A percentile compares a stretch with the other conserved stretches of the same genome.
These are phyloP conservation scores for Hymenoscyphus scutula DNA, from an alignment of 2,329 filamentous ascomycete species.

Conservation along the genomic window DNA sequence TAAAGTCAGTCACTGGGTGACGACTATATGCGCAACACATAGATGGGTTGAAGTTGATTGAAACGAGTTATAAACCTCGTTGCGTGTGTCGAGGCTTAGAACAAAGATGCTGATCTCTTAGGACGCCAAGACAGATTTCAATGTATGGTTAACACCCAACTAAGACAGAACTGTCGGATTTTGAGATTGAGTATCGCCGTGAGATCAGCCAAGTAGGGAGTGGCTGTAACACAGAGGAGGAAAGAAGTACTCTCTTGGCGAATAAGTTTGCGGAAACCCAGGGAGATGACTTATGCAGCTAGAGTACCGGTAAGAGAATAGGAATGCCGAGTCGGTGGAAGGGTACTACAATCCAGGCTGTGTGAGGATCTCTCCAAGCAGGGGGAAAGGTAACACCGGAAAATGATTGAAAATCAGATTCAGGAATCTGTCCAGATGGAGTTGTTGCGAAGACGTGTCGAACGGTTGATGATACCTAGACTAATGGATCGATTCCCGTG, in stretches of 20 bases:
- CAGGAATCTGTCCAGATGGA: neutral
- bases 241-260: neutral
- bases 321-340: neutral
- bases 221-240: neutral
- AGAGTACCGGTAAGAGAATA: constrained; percentile 3
- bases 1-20: constrained; percentile 29
- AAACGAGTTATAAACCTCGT: neutral
- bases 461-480: neutral
- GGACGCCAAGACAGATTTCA: neutral
- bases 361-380: neutral
- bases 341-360: constrained; percentile 1
- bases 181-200: neutral
- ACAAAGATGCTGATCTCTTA: neutral
- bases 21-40: constrained; percentile 30
- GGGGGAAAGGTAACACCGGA: neutral
- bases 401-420: neutral
- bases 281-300: neutral
- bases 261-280: neutral
- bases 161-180: too few relatives aligned
- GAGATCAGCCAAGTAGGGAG: neutral
- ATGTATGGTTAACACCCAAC: neutral
- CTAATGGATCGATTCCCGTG: neutral
- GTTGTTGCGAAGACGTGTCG: neutral
- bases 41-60: constrained; percentile 7
- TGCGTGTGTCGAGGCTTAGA: neutral